phyloP scores from a whole-genome alignment of 164 flowering plant species.

The Kalanchoe fedtschenkoi region DNA sequence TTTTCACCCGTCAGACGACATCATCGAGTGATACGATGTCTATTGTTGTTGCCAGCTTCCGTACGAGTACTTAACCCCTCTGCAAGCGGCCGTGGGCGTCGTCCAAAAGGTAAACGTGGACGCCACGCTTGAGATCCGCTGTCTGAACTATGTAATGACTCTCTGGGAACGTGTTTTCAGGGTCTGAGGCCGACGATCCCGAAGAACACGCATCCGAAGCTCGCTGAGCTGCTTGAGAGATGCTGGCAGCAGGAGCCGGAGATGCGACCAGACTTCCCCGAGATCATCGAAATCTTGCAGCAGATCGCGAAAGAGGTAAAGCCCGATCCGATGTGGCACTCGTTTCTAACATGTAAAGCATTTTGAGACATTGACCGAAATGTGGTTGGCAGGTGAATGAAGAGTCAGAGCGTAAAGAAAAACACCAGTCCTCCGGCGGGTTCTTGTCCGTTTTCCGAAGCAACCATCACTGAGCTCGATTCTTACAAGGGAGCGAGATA shows the following conservation, averaged over 20 bases:
- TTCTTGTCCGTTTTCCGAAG: conserved; percentile 1
- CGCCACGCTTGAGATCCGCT: not conserved
- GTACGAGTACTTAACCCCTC: conserved; percentile 3
- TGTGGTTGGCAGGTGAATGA: not conserved
- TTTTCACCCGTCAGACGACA: not conserved
- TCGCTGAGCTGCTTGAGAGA: not conserved
- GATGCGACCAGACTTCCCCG: not conserved
- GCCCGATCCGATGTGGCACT: too few relatives aligned
- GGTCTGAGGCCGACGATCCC: conserved; percentile 6
- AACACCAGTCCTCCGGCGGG: not conserved
- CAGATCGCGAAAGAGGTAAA: conserved; percentile 4
- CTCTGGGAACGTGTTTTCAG: not conserved
- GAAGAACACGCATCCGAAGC: not conserved
- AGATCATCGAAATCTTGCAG: not conserved
- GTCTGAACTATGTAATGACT: not conserved
- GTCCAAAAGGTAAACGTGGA: conserved; percentile 5
- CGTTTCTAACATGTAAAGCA: not conserved
- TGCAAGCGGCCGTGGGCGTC: conserved; percentile 7
- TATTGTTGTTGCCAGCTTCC: conserved; percentile 1
- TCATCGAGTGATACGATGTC: not conserved
- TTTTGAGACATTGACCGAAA: not conserved
- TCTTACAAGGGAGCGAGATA: too few relatives aligned
- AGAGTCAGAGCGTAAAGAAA: conserved; percentile 1
- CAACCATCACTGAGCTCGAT: not conserved
- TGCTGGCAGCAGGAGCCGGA: conserved; percentile 6